Evolutionary conservation across 2,329 filamentous ascomycete species (phyloP).

Genomic region (Pyricularia pennisetigena): DNA sequence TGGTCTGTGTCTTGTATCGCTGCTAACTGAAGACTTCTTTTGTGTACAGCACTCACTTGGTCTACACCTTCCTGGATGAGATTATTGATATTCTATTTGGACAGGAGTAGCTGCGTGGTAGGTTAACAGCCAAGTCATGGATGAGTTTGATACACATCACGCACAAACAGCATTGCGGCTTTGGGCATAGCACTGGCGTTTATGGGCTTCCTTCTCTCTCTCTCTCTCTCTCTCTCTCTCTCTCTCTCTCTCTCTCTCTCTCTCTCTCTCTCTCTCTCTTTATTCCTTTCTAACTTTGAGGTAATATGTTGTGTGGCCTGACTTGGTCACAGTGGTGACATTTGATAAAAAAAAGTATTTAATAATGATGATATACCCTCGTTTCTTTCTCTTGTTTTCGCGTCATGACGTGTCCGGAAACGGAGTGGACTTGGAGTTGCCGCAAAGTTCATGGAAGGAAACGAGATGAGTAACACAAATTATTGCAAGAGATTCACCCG

Average conservation of each 20-base stretch:
- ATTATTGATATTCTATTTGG: slow-evolving; percentile 55
- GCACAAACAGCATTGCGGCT: neutral
- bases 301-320: neutral
- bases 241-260: slow-evolving; percentile 2
- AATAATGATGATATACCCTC: neutral
- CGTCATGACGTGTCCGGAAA: neutral
- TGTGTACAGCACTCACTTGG: slow-evolving; percentile 49
- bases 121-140: slow-evolving; percentile 1
- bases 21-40: slow-evolving; percentile 12
- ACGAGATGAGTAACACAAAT: no score
- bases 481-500: no score
- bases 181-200: slow-evolving; percentile 18
- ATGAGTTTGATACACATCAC: neutral
- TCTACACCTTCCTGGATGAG: slow-evolving; percentile 64
- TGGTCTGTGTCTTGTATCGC: no score
- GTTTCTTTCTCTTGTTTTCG: neutral
- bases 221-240: slow-evolving; percentile 2
- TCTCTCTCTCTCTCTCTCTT: slow-evolving; percentile 2
- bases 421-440: no score
- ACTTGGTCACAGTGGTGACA: neutral
- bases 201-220: slow-evolving; percentile 1
- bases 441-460: no score
- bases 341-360: neutral
- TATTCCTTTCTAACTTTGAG: neutral
- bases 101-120: slow-evolving; percentile 16